Evolutionary conservation across 495 filamentous ascomycete genomes (phyloP).

Genomic region (Penicillium ochrochloron): DNA sequence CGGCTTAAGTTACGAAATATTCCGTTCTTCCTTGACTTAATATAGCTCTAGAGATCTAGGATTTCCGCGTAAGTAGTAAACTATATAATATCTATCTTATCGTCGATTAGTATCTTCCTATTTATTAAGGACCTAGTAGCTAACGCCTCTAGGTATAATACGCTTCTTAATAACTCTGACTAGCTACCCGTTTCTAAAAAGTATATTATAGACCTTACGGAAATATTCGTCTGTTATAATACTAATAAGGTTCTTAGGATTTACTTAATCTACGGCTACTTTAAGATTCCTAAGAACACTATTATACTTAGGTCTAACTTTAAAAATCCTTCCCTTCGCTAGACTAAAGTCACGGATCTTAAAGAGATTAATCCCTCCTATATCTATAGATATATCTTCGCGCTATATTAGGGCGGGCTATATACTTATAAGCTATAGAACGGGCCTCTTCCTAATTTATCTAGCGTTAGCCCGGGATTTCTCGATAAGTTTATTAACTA

Average conservation of each 20-base stretch:
- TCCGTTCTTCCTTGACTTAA: too few species aligned
- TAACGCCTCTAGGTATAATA: too few species aligned
- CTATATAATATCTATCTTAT: too few species aligned
- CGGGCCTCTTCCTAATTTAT: conserved; percentile 18
- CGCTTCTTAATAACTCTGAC: too few species aligned
- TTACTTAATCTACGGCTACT: conserved; percentile 14
- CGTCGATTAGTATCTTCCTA: too few species aligned
- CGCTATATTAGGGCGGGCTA: conserved; percentile 17
- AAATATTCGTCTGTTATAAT: conserved; percentile 9
- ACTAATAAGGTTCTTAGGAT: conserved; percentile 7
- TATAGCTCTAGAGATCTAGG: too few species aligned
- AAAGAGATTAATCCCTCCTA: conserved; percentile 11
- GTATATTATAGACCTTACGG: conserved; percentile 1
- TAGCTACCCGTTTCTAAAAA: too few species aligned
- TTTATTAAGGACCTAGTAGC: too few species aligned
- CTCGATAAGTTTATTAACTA: conserved; percentile 10
- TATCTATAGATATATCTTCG: conserved; percentile 20
- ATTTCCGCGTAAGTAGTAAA: too few species aligned
- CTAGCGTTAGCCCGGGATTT: conserved; percentile 15
- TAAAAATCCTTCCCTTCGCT: conserved; percentile 23
- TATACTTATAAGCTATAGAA: conserved; percentile 20
- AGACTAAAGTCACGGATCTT: conserved; percentile 58
- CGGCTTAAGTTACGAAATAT: too few species aligned
- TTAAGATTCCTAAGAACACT: conserved; percentile 14
- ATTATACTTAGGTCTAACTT: conserved; percentile 14